Evolutionary conservation across 1,139 yeast genomes (phyloP).

Genomic region (Geotrichum fermentans): DNA sequence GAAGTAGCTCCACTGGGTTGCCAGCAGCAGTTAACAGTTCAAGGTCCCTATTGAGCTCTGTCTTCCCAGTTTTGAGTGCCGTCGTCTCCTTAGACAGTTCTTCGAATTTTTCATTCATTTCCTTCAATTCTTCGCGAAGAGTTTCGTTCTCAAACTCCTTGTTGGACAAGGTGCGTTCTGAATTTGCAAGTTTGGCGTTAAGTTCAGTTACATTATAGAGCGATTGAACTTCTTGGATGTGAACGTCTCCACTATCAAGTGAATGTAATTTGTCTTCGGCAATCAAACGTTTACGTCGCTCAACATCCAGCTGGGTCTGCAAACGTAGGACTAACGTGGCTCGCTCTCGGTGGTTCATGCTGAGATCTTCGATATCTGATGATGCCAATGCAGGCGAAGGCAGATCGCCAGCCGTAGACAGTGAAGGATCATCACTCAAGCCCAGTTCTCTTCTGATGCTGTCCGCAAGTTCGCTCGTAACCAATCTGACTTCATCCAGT

Average conservation of each 20-base stretch:
- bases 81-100: slow-evolving; percentile 34
- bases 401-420: background rate
- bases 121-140: slow-evolving; percentile 23
- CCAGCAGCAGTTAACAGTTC: slow-evolving; percentile 34
- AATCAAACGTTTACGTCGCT: slow-evolving; percentile 33
- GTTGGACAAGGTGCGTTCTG: slow-evolving; percentile 26
- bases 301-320: slow-evolving; percentile 34
- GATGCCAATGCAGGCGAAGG: background rate
- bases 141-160: slow-evolving; percentile 28
- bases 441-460: slow-evolving; percentile 38
- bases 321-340: slow-evolving; percentile 30
- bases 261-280: slow-evolving; percentile 25
- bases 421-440: slow-evolving; percentile 20
- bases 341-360: slow-evolving; percentile 21
- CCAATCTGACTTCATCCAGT: slow-evolving; percentile 36
- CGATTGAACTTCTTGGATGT: slow-evolving; percentile 14
- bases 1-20: slow-evolving; percentile 32
- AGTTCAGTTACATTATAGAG: slow-evolving; percentile 25
- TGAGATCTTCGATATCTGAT: slow-evolving; percentile 7
- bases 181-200: slow-evolving; percentile 28
- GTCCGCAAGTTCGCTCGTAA: slow-evolving; percentile 39
- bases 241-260: slow-evolving; percentile 1
- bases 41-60: slow-evolving; percentile 32
- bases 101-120: slow-evolving; percentile 29
- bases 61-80: slow-evolving; percentile 34